Base-by-base conservation (phyloP, 768 basidiomycete genomes). In the Pleurotus tuoliensis region DNA sequence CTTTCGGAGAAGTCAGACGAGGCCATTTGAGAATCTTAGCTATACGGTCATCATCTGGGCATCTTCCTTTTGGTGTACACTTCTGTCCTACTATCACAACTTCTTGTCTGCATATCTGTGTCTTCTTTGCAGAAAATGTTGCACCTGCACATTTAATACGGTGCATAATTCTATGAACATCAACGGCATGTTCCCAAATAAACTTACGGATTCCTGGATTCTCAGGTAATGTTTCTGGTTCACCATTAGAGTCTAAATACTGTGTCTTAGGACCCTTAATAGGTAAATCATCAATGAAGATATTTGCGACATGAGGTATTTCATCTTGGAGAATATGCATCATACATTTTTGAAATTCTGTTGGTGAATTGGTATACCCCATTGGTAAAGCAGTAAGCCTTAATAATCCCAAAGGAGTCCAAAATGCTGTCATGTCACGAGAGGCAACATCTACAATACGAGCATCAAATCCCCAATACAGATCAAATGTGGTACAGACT, bases 101-200 rank as follows among this genome's bases (percentile, higher is more conserved):
- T n/a, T n/a, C 11, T 69, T 0, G 70, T 15, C 4, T 55, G 58
- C 58, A 64, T 5, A 71, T 57, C 18, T 63, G 55, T 0, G 66
- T 57, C 56, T 79, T 78, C 12, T 67, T 64, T 0, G 67, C 69
- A 0, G 71, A 73, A 4, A 78, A 63, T 0, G 72, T 77, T 0
- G 62, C 68, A 1, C 74, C 70, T 1, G 68, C 58, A 18, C 66
- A 59, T 22, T 67, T 62, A 1, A 77, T 56, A 0, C 61, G 34
- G 11, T 76, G 71, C 4, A 75, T 53, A 3, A 78, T 56, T 0
- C 67, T 47, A 43, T 78, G 66, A 6, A 76, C 55, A 24, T 71
- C 62, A 3, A 51, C 7, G 0, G 67, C 57, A 47, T 77, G 71
- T 50, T 79, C 71, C 67, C 70, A 77, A 0, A 79, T 63, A 48